Base-by-base conservation (phyloP, 2,329 filamentous ascomycete genomes). In the Tolypocladium tundrense region DNA sequence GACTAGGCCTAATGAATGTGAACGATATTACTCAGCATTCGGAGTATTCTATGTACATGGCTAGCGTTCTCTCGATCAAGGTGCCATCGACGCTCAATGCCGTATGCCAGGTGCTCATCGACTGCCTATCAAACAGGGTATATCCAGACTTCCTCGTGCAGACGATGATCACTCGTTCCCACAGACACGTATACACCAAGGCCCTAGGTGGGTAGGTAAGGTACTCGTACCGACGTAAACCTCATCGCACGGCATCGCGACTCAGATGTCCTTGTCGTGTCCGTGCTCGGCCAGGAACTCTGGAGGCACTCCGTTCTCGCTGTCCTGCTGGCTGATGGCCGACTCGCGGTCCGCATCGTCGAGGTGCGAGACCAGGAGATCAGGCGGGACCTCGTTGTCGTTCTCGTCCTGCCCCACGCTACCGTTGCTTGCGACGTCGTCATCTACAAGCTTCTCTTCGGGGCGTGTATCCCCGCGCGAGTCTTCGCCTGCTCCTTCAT, bases 281-380 rank as follows among this genome's bases (percentile, higher is more conserved):
- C 53, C 63, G 43, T 79, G 75, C 63, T 81, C 76, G 13, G 75
- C 75, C 8, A 83, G 62, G 61, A 84, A 82, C 59, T 83, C 79
- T 0, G 70, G 69, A 1, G 80, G 79, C 9, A 83, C 73, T 55
- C 79, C 79, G 54, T 79, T 79, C 59, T 77, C 77, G 61, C 73
- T 76, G 45, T 71, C 71, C 55, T 69, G 65, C 53, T 67, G 60
- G 19, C 57, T 61, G 9, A 53, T 53, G 39, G 61, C 57, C 35
- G 58, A 53, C 10, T 62, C 53, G 19, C 53, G 60, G 21, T 63
- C 62, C n/a, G 59, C 59, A 2, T 67, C 62, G 31, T 74, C 70
- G 1, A 63, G 52, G 5, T 64, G 68, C 1, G 72, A 69, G 3
- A 71, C 67, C 7, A 79, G 64, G 21, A 63, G 39, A 45, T 66